These are phyloP conservation scores for Conticribra weissflogii DNA, from an alignment of 108 stramenopile genomes.

Conservation along the genomic window DNA sequence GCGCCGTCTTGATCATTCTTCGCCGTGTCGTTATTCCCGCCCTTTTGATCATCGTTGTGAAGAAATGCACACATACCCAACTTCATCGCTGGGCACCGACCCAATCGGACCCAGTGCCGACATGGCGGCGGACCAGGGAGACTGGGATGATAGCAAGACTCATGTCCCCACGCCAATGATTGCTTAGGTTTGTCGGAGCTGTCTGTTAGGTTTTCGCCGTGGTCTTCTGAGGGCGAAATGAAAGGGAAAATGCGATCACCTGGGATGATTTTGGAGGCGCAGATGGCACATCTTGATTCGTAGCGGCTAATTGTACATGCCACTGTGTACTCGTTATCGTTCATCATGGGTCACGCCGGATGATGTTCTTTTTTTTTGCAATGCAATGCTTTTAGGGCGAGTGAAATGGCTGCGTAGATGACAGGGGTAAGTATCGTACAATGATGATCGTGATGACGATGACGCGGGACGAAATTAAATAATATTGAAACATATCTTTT, in stretches of 20 bases:
- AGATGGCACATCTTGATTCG: conserved; percentile 21
- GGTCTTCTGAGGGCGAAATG: not conserved
- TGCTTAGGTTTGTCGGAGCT: not conserved
- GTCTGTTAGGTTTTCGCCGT: not conserved
- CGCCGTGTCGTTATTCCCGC: too few relatives aligned
- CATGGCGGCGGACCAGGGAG: conserved; percentile 35
- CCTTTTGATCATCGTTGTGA: conserved; percentile 6
- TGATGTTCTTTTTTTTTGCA: too few relatives aligned
- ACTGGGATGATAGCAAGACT: conserved; percentile 9
- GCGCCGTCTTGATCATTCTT: too few relatives aligned
- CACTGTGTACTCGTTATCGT: too few relatives aligned
- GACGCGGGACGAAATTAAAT: too few relatives aligned
- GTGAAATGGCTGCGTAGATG: too few relatives aligned
- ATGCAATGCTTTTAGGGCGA: too few relatives aligned
- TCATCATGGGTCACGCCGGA: too few relatives aligned
- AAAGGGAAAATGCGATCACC: conserved; percentile 43
- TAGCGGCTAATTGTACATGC: conserved; percentile 40
- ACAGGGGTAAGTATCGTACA: too few relatives aligned
- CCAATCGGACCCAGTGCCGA: conserved; percentile 40
- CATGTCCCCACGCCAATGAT: conserved; percentile 35
- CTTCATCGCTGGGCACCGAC: conserved; percentile 33
- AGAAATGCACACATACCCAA: conserved; percentile 31
- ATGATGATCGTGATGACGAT: too few relatives aligned
- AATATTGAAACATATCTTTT: too few relatives aligned
- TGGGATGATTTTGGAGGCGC: conserved; percentile 5